Conservation (phyloP, 768 basidiomycete species). For the Suillus ampliporus region DNA sequence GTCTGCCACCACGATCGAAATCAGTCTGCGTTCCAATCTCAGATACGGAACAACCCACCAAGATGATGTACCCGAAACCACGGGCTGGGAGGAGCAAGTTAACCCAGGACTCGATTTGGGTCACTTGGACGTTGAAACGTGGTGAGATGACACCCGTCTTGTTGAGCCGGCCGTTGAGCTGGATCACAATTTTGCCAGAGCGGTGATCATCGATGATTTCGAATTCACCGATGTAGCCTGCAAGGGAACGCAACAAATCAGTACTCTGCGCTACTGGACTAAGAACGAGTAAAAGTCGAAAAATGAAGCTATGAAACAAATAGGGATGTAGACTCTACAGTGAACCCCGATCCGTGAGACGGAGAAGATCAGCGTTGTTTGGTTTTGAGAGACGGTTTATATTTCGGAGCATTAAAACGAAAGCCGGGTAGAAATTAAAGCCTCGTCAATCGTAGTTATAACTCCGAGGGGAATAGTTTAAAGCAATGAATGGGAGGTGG, state of each 20-base stretch:
- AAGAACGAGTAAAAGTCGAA: conserved; percentile 21
- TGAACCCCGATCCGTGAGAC: conserved; percentile 33
- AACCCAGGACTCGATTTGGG: conserved; percentile 95
- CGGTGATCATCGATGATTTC: conserved; percentile 99
- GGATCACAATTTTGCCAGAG: conserved; percentile 96
- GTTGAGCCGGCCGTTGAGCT: conserved; percentile 98
- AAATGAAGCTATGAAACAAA: background rate
- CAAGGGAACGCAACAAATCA: conserved; percentile 16
- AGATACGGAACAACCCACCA: conserved; percentile 55
- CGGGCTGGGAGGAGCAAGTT: conserved; percentile 95
- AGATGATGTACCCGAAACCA: conserved; percentile 95
- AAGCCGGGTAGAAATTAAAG: conserved; percentile 59
- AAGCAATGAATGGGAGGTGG: conserved; percentile 35
- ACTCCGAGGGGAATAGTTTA: conserved; percentile 59
- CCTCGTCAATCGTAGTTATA: conserved; percentile 87
- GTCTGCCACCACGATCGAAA: conserved; percentile 55
- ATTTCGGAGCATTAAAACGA: conserved; percentile 88
- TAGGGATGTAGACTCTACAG: conserved; percentile 37
- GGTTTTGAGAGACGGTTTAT: conserved; percentile 65
- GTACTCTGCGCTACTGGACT: conserved; percentile 45
- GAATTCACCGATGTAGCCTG: conserved; percentile 98
- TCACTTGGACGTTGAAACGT: conserved; percentile 94
- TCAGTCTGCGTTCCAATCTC: conserved; percentile 6
- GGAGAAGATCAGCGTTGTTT: conserved; percentile 50
- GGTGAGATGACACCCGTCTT: conserved; percentile 99